phyloP scores from a whole-genome alignment of 116 monocot genomes.

The Papilionanthe hybrid region DNA sequence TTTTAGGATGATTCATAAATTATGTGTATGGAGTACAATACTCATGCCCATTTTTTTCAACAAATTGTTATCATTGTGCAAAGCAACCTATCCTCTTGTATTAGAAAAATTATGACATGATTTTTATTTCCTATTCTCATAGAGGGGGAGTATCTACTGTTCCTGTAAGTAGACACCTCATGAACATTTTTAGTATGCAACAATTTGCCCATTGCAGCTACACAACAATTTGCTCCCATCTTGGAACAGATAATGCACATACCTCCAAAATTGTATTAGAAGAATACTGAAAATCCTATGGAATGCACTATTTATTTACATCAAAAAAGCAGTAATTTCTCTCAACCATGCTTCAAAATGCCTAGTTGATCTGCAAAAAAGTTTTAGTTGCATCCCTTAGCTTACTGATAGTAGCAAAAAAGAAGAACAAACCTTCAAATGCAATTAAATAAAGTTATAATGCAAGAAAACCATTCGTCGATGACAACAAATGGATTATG shows the following conservation, averaged over 20 bases:
- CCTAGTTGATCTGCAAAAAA: background rate
- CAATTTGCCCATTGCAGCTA: conserved; percentile 25
- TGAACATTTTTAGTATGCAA: conserved; percentile 14
- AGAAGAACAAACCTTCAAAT: background rate
- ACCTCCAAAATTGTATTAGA: background rate
- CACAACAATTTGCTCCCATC: conserved; percentile 50
- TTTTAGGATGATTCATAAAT: too few species aligned
- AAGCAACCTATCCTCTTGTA: too few species aligned
- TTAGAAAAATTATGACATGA: too few species aligned
- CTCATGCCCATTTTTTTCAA: too few species aligned
- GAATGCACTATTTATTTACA: conserved; percentile 1
- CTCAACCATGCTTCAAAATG: background rate
- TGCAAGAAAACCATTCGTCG: background rate
- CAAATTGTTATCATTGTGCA: too few species aligned
- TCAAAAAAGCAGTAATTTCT: background rate
- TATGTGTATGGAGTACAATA: too few species aligned
- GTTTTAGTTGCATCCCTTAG: background rate
- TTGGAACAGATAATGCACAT: background rate
- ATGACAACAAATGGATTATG: background rate
- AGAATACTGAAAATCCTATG: background rate
- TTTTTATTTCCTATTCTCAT: too few species aligned
- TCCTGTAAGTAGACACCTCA: conserved; percentile 22
- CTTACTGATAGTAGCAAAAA: background rate
- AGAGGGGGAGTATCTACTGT: conserved; percentile 31
- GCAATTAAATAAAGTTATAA: background rate